A percentile compares a stretch with the other conserved stretches of the same genome.
Conservation (phyloP, 768 basidiomycete genomes). For the Coprinellus micaceus region DNA sequence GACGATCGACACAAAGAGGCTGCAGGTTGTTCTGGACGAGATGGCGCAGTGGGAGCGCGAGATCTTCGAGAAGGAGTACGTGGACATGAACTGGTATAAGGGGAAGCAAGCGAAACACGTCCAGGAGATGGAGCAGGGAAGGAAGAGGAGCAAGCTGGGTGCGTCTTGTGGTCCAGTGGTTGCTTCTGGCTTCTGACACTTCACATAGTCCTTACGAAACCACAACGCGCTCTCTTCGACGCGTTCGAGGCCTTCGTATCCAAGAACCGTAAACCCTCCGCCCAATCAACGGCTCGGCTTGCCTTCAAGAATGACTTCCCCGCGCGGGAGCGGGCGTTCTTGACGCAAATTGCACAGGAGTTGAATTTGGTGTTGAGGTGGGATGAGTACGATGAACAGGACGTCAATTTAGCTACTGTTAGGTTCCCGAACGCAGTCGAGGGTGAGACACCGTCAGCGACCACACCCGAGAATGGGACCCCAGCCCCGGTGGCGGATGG, state of each 20-base stretch:
- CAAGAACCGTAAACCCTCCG: slow-evolving; percentile 33
- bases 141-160: slow-evolving; percentile 64
- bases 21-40: slow-evolving; percentile 87
- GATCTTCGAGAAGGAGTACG: slow-evolving; percentile 87
- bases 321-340: slow-evolving; percentile 76
- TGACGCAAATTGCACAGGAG: slow-evolving; percentile 70
- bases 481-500: slow-evolving; percentile 14
- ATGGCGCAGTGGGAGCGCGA: slow-evolving; percentile 87
- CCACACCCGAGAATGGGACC: neutral
- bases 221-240: slow-evolving; percentile 77
- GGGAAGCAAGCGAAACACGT: slow-evolving; percentile 81
- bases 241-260: slow-evolving; percentile 74
- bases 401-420: slow-evolving; percentile 72
- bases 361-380: slow-evolving; percentile 79
- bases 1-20: slow-evolving; percentile 68
- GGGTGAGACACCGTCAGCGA: slow-evolving; percentile 29
- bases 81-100: slow-evolving; percentile 90
- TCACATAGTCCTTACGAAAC: slow-evolving; percentile 57
- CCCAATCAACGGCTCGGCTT: slow-evolving; percentile 40
- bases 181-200: slow-evolving; percentile 15
- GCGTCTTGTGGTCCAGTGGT: slow-evolving; percentile 18
- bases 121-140: slow-evolving; percentile 60
- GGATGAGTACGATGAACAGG: slow-evolving; percentile 90
- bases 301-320: slow-evolving; percentile 76
- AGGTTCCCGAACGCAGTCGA: slow-evolving; percentile 47